Conservation (phyloP, 2,329 filamentous ascomycete species). For the Plectosphaerella sp. region DNA sequence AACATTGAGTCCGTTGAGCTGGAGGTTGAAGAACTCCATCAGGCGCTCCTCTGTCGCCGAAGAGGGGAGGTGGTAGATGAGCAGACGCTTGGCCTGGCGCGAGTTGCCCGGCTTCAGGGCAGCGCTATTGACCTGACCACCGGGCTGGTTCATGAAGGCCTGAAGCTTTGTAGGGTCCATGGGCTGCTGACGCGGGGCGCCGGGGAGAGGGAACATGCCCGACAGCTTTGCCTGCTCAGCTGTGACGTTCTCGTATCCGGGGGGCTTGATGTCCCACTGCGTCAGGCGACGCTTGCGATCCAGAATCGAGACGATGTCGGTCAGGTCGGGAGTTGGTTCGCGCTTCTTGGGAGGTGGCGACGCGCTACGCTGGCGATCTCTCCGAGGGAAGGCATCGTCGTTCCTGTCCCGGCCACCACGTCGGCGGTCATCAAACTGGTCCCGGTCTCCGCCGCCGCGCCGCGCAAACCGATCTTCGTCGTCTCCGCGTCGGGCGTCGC, state of each 20-base stretch:
- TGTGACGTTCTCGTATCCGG: conserved; percentile 96
- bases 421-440: conserved; percentile 44
- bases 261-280: conserved; percentile 99
- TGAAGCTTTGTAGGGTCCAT: conserved; percentile 94
- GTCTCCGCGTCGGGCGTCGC: conserved; percentile 62
- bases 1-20: conserved; percentile 94
- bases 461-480: conserved; percentile 51
- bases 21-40: conserved; percentile 86
- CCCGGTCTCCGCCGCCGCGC: conserved; percentile 55
- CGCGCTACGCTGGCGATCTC: conserved; percentile 65
- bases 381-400: conserved; percentile 33
- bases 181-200: conserved; percentile 87
- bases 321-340: conserved; percentile 93
- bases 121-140: conserved; percentile 65
- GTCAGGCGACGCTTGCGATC: conserved; percentile 89
- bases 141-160: conserved; percentile 90
- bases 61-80: conserved; percentile 77
- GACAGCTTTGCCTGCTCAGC: conserved; percentile 98
- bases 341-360: conserved; percentile 83
- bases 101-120: conserved; percentile 89
- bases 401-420: conserved; percentile 43
- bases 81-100: conserved; percentile 86
- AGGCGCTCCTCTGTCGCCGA: conserved; percentile 72
- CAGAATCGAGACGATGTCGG: conserved; percentile 74
- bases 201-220: conserved; percentile 97